Base-by-base conservation (phyloP, 139 green algal genomes). In the Chlorella sp. region DNA sequence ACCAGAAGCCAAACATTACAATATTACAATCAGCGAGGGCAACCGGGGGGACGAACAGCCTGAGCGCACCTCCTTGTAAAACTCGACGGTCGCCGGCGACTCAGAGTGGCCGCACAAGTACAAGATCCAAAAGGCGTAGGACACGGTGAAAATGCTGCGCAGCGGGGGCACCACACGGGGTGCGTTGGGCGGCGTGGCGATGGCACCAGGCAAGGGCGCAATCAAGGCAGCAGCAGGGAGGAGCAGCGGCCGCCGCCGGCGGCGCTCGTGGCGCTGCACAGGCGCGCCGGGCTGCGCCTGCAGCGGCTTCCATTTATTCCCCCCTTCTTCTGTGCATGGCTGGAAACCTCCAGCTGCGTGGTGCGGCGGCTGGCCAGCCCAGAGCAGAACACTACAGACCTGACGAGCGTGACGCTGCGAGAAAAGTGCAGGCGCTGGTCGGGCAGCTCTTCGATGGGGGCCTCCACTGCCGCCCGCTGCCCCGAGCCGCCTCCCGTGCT, bases 101-200 rank as follows among this genome's bases (percentile, higher is more conserved):
- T 51, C 73, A 3, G 44, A 14, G 28, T 72, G 73, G 13, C 51
- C 30, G 46, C 81, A 89, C 60, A 86, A 48, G 54, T 84, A 83
- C 36, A 64, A 72, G 43, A 87, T 83, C 85, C 85, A 89, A 32
- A 84, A 78, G 8, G 81, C 40, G n/a, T 83, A 85, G 17, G 69
- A 82, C 51, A 81, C 14, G 11, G 81, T 68, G 62, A 38, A 70
- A 2, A 89, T 3, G 20, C 76, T 87, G 83, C 78, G 32, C 11
- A 20, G 9, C 19, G 76, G 38, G 20, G 38, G 41, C 38, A 11
- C 24, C 41, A 60, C 6, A 54, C 24, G 14, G 51, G 24, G 14
- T 3, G 51, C 51, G 14, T 60, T n/a, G n/a, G n/a, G n/a, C n/a
- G n/a, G n/a, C n/a, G n/a, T n/a, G n/a, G n/a, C n/a, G n/a, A n/a